phyloP scores from a whole-genome alignment of 768 basidiomycete genomes.

The Mycena metata region DNA sequence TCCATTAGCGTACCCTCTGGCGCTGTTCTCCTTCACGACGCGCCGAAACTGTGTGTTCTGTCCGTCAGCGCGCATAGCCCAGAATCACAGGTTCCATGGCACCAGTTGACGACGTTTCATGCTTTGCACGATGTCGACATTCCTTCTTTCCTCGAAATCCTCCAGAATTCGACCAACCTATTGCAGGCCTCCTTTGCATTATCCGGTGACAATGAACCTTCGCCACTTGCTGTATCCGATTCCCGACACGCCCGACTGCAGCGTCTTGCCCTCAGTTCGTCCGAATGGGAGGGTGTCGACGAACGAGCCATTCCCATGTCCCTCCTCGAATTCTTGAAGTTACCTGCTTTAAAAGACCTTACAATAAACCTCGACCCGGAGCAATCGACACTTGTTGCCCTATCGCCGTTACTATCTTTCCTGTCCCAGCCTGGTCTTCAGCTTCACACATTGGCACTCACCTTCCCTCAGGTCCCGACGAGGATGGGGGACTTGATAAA shows the following conservation, averaged over 20 bases:
- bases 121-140: not conserved
- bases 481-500: too few species aligned
- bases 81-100: slow-evolving; percentile 1
- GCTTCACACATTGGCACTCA: too few species aligned
- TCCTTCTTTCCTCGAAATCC: not conserved
- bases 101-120: not conserved
- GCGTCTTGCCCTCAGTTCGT: not conserved
- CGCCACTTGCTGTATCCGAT: not conserved
- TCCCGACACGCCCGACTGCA: slow-evolving; percentile 6
- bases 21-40: not conserved
- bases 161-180: not conserved
- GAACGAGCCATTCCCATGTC: not conserved
- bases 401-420: slow-evolving; percentile 6
- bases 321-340: not conserved
- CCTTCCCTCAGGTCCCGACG: too few species aligned
- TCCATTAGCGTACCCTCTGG: too few species aligned
- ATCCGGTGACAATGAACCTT: not conserved
- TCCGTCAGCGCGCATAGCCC: too few species aligned
- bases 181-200: not conserved
- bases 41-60: slow-evolving; percentile 6
- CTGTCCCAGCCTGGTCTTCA: not conserved
- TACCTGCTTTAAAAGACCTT: slow-evolving; percentile 18
- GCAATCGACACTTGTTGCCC: not conserved
- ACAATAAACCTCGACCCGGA: not conserved
- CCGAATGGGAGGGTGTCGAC: too few species aligned